Percentiles rank a stretch among this genome's conserved stretches.
Conservation (phyloP, 2,329 filamentous ascomycete genomes). For the Colletotrichum siamense region DNA sequence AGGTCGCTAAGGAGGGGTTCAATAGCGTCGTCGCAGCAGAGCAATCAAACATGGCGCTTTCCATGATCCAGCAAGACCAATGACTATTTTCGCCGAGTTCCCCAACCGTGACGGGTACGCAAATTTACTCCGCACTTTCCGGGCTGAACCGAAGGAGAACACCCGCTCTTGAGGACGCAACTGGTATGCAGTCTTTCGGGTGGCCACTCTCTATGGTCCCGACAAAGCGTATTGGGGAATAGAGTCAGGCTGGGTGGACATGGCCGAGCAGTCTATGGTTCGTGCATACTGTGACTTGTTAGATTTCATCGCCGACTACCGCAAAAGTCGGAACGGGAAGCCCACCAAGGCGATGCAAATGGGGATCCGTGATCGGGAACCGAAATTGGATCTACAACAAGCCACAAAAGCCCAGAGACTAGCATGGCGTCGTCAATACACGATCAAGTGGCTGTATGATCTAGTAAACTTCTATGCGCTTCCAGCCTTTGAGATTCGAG, state of each 20-base stretch:
- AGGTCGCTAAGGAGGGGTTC: neutral
- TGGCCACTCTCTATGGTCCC: neutral
- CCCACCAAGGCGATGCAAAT: neutral
- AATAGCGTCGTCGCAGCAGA: neutral
- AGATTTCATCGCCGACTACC: neutral
- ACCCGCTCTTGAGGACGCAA: neutral
- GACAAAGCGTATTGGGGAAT: neutral
- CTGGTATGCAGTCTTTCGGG: neutral
- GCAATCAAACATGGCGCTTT: neutral
- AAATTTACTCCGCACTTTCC: neutral
- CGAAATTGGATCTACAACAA: neutral
- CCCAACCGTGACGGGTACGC: neutral
- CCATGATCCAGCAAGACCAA: neutral
- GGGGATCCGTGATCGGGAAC: neutral
- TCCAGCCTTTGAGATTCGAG: neutral
- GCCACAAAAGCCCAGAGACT: neutral
- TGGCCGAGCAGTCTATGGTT: neutral
- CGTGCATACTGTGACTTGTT: neutral
- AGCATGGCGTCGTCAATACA: neutral
- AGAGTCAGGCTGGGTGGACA: neutral
- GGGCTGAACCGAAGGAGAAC: neutral
- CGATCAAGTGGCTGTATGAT: neutral
- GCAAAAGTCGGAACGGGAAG: neutral
- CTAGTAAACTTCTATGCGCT: neutral
- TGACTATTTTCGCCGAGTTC: neutral